phyloP scores from a whole-genome alignment of 1,139 yeast genomes.

The Blastobotrys apis region DNA sequence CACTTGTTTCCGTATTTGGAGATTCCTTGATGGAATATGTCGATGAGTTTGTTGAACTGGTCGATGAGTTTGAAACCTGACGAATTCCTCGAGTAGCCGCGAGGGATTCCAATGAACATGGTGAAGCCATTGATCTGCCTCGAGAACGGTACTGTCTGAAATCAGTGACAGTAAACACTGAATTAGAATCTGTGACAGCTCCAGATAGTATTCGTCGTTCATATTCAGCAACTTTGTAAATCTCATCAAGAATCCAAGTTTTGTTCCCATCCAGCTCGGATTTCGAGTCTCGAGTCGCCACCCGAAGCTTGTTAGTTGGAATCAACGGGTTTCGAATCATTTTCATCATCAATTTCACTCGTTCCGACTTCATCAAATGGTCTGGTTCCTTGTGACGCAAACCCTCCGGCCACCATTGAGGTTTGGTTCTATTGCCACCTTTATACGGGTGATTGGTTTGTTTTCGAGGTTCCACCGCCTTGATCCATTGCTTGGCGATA shows the following conservation, averaged over 20 bases:
- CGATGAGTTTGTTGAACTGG: too few relatives aligned
- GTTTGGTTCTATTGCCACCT: constrained; percentile 45
- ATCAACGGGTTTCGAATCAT: constrained; percentile 38
- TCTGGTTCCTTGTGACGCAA: constrained; percentile 71
- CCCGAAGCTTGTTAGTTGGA: constrained; percentile 30
- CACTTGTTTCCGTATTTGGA: too few relatives aligned
- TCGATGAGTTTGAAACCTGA: too few relatives aligned
- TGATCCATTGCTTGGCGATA: constrained; percentile 66
- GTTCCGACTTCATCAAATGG: constrained; percentile 56
- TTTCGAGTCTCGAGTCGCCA: constrained; percentile 23
- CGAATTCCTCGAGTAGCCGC: too few relatives aligned
- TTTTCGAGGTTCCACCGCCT: constrained; percentile 59
- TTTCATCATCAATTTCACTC: constrained; percentile 47
- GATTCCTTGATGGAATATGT: too few relatives aligned
- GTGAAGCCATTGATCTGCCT: too few relatives aligned
- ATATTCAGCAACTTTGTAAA: constrained; percentile 29
- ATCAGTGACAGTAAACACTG: constrained; percentile 4
- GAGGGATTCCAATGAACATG: not conserved
- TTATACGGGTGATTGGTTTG: constrained; percentile 65
- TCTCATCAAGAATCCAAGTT: constrained; percentile 29
- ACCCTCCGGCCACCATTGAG: constrained; percentile 66
- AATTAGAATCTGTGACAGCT: too few relatives aligned
- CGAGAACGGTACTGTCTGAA: too few relatives aligned
- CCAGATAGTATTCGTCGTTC: too few relatives aligned
- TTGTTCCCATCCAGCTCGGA: constrained; percentile 20